Evolutionary conservation across 305 asterid species (phyloP).

Genomic region (Fraxinus ornus): DNA sequence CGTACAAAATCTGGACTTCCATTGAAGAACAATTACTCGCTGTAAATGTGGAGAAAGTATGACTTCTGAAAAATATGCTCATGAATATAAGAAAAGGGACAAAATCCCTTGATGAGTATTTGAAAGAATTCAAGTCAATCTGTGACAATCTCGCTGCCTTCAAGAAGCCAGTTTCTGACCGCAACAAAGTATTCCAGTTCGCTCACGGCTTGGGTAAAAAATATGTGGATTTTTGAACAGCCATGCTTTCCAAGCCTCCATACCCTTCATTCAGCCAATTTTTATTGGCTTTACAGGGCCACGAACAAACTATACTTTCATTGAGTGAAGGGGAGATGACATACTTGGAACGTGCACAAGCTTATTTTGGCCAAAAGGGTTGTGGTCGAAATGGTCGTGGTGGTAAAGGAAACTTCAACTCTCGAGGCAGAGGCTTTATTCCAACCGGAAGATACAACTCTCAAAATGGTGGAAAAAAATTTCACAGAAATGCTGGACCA

Average conservation of each 20-base stretch:
- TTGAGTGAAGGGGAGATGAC: background rate
- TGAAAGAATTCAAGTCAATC: background rate
- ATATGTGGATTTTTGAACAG: background rate
- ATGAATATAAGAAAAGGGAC: background rate
- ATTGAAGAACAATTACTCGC: background rate
- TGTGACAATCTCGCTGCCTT: background rate
- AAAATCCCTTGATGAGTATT: too few species aligned
- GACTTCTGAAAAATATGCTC: background rate
- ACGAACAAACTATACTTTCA: background rate
- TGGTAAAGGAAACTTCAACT: background rate
- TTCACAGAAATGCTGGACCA: background rate
- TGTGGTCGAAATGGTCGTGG: background rate
- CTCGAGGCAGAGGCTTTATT: too few species aligned
- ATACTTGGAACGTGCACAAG: background rate
- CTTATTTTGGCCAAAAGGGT: background rate
- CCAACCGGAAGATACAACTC: background rate
- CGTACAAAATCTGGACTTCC: background rate
- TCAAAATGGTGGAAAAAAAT: background rate
- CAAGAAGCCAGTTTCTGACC: background rate
- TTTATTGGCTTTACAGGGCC: background rate
- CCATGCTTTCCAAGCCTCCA: background rate
- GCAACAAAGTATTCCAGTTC: too few species aligned
- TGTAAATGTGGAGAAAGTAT: background rate
- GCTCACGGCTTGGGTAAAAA: background rate
- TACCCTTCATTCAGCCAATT: background rate